phyloP scores from a whole-genome alignment of 139 green algal genomes.

The Axilococcus clingmanii region DNA sequence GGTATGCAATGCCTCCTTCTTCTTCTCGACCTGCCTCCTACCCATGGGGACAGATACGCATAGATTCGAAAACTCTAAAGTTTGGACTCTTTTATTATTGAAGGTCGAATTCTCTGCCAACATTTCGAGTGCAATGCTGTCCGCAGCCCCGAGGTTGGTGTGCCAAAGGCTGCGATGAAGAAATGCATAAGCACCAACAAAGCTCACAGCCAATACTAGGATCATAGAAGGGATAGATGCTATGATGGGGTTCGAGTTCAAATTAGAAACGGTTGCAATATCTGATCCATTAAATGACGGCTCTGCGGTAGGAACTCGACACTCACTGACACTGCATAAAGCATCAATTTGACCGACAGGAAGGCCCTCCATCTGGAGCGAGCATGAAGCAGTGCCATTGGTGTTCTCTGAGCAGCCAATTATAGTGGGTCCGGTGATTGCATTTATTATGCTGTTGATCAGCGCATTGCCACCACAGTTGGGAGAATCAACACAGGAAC shows the following conservation, averaged over 20 bases:
- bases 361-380: constrained; percentile 14
- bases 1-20: constrained; percentile 1
- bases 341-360: constrained; percentile 11
- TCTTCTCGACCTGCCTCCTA: not conserved
- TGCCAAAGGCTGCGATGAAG: not conserved
- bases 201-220: constrained; percentile 13
- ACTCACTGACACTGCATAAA: constrained; percentile 18
- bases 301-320: constrained; percentile 10
- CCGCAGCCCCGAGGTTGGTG: not conserved
- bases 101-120: not conserved
- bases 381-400: constrained; percentile 4
- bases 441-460: constrained; percentile 3
- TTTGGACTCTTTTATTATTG: constrained; percentile 9
- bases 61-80: constrained; percentile 6
- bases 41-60: constrained; percentile 12
- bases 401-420: constrained; percentile 2
- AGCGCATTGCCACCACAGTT: constrained; percentile 4
- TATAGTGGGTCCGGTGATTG: not conserved
- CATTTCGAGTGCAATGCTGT: not conserved
- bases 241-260: constrained; percentile 25
- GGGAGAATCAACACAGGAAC: constrained; percentile 5
- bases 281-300: not conserved
- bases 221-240: constrained; percentile 29
- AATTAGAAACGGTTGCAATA: not conserved
- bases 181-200: constrained; percentile 17